Base-by-base conservation (phyloP, 2,329 filamentous ascomycete genomes). In the Decorospora gaudefroyi region DNA sequence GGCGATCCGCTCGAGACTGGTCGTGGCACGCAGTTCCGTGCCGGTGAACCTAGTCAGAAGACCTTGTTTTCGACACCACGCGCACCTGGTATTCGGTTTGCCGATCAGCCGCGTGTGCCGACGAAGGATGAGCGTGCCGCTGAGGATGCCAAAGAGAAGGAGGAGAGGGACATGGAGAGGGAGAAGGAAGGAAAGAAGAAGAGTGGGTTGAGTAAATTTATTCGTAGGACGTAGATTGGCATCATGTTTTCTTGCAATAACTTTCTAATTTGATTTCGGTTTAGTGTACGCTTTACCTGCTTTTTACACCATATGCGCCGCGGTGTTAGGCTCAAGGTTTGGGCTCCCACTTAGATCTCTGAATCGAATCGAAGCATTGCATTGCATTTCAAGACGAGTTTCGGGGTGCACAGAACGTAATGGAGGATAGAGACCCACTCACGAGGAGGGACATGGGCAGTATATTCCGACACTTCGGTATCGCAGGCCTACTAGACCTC, bases 31-130 rank as follows among this genome's bases (percentile, higher is more conserved):
- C 55, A 65, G 8, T 41, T 34, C 5, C 23, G 41, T 22, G 42
- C 50, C 13, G 45, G 45, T 9, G 34, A 53, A 21, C 31, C 46
- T 18, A 19, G 18, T 15, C 45, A 43, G 26, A 45, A 47, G 29
- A 49, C 42, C 2, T 26, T 56, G 13, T 52, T 48, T 27, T 45
- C 55, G 12, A 28, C 33, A 15, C 52, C 51, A 7, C 56, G 62
- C 15, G 74, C 77, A 47, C 76, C 78, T 26, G 81, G 81, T 3
- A 85, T 86, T 50, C 73, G 82, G 16, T 86, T 86, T 61, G 83
- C 81, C 3, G 82, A 85, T 22, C 61, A 67, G 39, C 68, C 67
- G 4, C 47, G 64, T 11, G 51, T 66, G 3, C 65, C 62, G 32
- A 68, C 64, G 1, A 69, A 67, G 37, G 66, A 68, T 42, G 67